These are phyloP conservation scores for Saksenaea vasiformis DNA, from an alignment of 371 early-diverging fungal species.

Conservation along the genomic window DNA sequence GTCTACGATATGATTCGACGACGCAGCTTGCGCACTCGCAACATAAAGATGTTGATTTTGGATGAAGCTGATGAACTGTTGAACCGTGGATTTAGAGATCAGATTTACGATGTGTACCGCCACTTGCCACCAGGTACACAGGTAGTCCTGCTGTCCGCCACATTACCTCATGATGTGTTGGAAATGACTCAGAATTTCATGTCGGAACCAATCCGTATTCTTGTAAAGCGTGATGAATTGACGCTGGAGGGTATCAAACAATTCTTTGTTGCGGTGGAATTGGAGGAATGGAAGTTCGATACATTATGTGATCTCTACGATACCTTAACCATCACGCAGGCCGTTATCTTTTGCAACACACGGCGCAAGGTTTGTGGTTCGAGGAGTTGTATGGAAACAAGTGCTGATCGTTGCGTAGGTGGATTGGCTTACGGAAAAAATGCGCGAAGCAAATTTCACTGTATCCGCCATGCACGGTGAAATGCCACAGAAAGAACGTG, in stretches of 20 bases:
- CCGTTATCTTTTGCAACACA: slow-evolving; percentile 96
- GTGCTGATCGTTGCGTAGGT: slow-evolving; percentile 20
- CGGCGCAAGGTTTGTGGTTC: slow-evolving; percentile 69
- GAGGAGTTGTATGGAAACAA: no score
- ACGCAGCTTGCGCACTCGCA: slow-evolving; percentile 71
- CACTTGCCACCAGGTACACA: slow-evolving; percentile 83
- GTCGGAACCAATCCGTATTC: slow-evolving; percentile 88
- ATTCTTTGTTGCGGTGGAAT: slow-evolving; percentile 92
- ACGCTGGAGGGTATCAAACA: slow-evolving; percentile 95
- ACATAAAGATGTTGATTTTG: slow-evolving; percentile 90
- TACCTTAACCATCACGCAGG: slow-evolving; percentile 91
- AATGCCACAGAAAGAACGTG: slow-evolving; percentile 92
- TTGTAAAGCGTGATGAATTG: slow-evolving; percentile 96
- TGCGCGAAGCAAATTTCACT: slow-evolving; percentile 84
- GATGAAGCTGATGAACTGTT: slow-evolving; percentile 99
- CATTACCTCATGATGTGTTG: slow-evolving; percentile 91
- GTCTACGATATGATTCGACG: slow-evolving; percentile 92
- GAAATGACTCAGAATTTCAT: slow-evolving; percentile 93
- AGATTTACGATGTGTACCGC: slow-evolving; percentile 92
- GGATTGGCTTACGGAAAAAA: slow-evolving; percentile 86
- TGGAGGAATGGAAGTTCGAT: slow-evolving; percentile 89
- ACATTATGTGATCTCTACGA: slow-evolving; percentile 93
- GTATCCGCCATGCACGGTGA: slow-evolving; percentile 98
- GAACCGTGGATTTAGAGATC: slow-evolving; percentile 92
- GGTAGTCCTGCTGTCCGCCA: slow-evolving; percentile 90